A percentile compares a stretch with the other conserved stretches of the same genome.
These are phyloP conservation scores for Colletotrichum sansevieriae DNA, from an alignment of 2,329 filamentous ascomycete species.

Conservation along the genomic window DNA sequence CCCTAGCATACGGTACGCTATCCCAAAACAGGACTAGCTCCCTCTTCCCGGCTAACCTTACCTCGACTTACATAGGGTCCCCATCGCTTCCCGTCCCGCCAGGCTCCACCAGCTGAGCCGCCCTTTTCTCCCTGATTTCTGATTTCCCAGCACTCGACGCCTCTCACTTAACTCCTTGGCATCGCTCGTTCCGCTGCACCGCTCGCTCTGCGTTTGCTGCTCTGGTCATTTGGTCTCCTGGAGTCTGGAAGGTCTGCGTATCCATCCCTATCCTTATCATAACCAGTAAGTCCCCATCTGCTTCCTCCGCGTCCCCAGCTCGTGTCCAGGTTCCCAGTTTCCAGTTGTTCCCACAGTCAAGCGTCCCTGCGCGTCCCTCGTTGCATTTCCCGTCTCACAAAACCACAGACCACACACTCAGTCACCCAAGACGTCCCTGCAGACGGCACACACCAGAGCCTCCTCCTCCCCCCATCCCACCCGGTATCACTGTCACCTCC, in stretches of 20 bases:
- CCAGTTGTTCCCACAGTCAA: conserved; percentile 4
- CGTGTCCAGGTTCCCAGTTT: conserved; percentile 19
- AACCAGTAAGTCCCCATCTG: neutral
- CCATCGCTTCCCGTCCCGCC: conserved; percentile 37
- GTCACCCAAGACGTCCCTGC: neutral
- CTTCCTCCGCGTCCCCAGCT: neutral
- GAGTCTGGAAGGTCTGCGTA: neutral
- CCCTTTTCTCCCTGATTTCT: conserved; percentile 24
- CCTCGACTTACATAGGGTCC: conserved; percentile 29
- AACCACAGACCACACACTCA: conserved; percentile 16
- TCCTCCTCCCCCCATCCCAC: conserved; percentile 2
- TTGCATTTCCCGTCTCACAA: conserved; percentile 40
- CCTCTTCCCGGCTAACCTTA: conserved; percentile 35
- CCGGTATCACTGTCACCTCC: neutral
- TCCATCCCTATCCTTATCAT: neutral
- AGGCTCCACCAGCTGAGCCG: conserved; percentile 24
- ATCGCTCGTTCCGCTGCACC: neutral
- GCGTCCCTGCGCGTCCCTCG: conserved; percentile 32
- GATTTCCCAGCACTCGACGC: neutral
- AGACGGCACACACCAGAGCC: conserved; percentile 1
- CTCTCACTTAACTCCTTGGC: conserved; percentile 17
- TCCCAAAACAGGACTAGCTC: neutral
- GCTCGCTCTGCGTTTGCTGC: neutral
- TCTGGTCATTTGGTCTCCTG: too few relatives aligned
- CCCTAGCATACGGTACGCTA: conserved; percentile 11